Percentiles rank a stretch among this genome's conserved stretches.
phyloP scores from a whole-genome alignment of 495 filamentous ascomycete genomes.

The Xylaria palmicola region DNA sequence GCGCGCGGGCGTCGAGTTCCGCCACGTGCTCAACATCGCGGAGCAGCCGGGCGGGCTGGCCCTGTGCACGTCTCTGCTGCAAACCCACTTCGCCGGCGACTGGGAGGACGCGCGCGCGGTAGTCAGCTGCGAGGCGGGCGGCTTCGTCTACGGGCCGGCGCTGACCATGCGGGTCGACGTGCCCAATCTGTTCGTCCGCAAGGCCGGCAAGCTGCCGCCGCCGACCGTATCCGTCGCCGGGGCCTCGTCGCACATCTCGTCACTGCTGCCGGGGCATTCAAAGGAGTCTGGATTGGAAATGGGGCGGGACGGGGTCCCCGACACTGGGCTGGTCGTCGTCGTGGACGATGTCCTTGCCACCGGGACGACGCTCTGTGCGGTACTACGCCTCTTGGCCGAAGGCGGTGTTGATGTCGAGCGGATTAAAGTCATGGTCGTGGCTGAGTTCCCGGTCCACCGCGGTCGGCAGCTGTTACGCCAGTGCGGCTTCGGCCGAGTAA shows the following conservation, averaged over 20 bases:
- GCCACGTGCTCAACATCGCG: constrained; percentile 58
- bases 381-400: constrained; percentile 52
- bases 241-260: constrained; percentile 57
- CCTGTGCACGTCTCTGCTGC: constrained; percentile 55
- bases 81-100: constrained; percentile 46
- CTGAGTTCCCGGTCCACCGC: constrained; percentile 61
- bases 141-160: constrained; percentile 57
- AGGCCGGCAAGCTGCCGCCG: constrained; percentile 60
- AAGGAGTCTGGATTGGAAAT: constrained; percentile 54
- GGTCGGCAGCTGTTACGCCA: constrained; percentile 53
- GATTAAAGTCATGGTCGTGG: constrained; percentile 56
- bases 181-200: constrained; percentile 56
- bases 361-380: constrained; percentile 58
- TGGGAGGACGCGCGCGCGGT: constrained; percentile 51
- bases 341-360: constrained; percentile 66
- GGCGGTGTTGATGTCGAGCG: constrained; percentile 43
- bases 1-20: constrained; percentile 52
- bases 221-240: constrained; percentile 54
- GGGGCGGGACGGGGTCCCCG: constrained; percentile 43
- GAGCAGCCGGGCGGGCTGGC: constrained; percentile 54
- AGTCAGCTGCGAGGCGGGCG: constrained; percentile 57
- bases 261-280: constrained; percentile 31
- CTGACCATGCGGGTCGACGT: constrained; percentile 47
- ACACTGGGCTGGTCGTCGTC: constrained; percentile 52
- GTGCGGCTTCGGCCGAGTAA: constrained; percentile 55